phyloP scores from a whole-genome alignment of 2,329 filamentous ascomycete species.

The Aspergillus melleus region DNA sequence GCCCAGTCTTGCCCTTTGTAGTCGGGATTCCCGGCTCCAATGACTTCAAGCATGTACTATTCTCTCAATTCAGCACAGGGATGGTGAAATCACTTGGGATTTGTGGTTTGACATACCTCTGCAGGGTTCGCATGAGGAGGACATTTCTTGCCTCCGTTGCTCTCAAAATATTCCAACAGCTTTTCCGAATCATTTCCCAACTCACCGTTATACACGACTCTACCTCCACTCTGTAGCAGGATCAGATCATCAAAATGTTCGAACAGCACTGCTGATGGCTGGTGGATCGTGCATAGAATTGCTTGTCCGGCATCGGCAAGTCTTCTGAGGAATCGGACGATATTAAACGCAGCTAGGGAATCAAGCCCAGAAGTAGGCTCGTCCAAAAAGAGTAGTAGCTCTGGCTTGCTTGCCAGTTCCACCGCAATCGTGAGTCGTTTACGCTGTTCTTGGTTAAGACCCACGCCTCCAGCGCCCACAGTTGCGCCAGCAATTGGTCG shows the following conservation, averaged over 20 bases:
- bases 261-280: conserved; percentile 82
- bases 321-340: conserved; percentile 62
- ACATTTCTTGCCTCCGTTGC: conserved; percentile 62
- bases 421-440: conserved; percentile 67
- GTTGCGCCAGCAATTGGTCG: conserved; percentile 64
- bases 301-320: conserved; percentile 76
- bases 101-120: conserved; percentile 44
- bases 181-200: conserved; percentile 73
- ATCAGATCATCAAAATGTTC: conserved; percentile 84
- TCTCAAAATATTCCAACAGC: conserved; percentile 70
- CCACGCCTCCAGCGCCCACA: conserved; percentile 60
- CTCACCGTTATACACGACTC: conserved; percentile 83
- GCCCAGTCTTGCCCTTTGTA: conserved; percentile 63
- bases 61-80: background rate
- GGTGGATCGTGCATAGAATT: conserved; percentile 88
- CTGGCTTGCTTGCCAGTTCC: conserved; percentile 62
- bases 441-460: conserved; percentile 65
- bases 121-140: conserved; percentile 65
- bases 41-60: conserved; percentile 7
- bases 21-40: conserved; percentile 62
- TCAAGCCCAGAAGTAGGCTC: conserved; percentile 68
- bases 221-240: conserved; percentile 73
- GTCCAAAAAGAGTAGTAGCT: conserved; percentile 62
- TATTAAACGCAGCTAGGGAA: conserved; percentile 67
- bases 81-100: background rate